Evolutionary conservation across 371 early-diverging fungal species (phyloP).

Genomic region (Catenaria anguillulae): DNA sequence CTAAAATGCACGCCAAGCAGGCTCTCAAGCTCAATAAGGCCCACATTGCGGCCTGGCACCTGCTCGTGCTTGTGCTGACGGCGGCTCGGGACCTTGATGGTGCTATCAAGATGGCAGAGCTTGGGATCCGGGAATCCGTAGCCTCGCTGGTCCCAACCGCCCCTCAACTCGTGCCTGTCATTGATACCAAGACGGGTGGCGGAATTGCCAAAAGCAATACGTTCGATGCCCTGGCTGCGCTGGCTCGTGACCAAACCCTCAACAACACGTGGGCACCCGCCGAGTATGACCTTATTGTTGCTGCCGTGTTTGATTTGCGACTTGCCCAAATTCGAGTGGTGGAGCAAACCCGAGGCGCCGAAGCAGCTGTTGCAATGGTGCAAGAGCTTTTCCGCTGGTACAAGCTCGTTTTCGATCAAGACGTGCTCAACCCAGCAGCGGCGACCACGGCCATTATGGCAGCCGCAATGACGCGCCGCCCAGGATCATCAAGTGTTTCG

Average conservation of each 20-base stretch:
- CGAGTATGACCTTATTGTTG: conserved; percentile 1
- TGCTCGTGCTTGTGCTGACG: conserved; percentile 3
- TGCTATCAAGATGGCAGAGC: background rate
- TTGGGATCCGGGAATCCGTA: conserved; percentile 1
- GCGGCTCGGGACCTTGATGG: conserved; percentile 1
- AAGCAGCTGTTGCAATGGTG: background rate
- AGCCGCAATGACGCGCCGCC: background rate
- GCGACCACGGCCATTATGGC: background rate
- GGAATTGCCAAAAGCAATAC: background rate
- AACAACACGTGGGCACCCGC: background rate
- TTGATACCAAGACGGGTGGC: background rate
- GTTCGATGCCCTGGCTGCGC: background rate
- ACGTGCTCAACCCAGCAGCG: background rate
- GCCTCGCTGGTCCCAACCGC: background rate
- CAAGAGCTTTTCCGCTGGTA: conserved; percentile 7
- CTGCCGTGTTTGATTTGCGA: background rate
- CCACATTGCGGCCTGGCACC: conserved; percentile 4
- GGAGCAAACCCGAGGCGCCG: background rate
- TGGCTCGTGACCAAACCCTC: background rate
- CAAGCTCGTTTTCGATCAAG: background rate
- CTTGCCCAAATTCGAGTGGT: background rate
- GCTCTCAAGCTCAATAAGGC: background rate
- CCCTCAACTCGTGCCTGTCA: background rate
- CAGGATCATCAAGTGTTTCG: background rate
- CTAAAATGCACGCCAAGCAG: background rate